These are phyloP conservation scores for Solanum chaucha DNA, from an alignment of 257 asterid genomes.

Conservation along the genomic window DNA sequence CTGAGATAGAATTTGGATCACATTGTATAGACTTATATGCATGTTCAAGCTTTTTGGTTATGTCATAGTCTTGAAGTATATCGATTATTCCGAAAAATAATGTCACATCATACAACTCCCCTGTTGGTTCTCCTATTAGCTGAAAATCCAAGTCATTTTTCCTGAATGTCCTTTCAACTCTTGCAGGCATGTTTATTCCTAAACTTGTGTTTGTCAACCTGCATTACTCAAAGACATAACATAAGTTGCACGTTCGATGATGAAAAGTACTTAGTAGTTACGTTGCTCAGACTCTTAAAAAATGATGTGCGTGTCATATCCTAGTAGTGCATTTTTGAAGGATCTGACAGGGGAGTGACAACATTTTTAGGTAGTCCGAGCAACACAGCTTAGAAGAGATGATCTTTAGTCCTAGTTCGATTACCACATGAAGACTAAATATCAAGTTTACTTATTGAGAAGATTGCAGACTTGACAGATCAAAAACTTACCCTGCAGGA, in stretches of 20 bases:
- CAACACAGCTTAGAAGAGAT: neutral
- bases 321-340: neutral
- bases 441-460: neutral
- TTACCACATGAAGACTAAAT: neutral
- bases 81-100: conserved; percentile 25
- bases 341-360: neutral
- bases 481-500: neutral
- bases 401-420: neutral
- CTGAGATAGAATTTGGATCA: conserved; percentile 33
- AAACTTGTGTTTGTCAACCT: neutral
- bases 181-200: conserved; percentile 23
- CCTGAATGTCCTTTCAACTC: conserved; percentile 22
- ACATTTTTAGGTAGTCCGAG: neutral
- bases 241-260: neutral
- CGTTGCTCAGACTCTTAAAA: neutral
- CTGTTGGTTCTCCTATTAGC: conserved; percentile 24
- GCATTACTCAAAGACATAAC: neutral
- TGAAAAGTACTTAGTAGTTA: neutral
- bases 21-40: conserved; percentile 31
- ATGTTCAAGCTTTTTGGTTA: conserved; percentile 34
- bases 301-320: neutral
- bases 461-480: neutral
- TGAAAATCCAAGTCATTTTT: conserved; percentile 14
- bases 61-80: conserved; percentile 31
- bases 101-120: conserved; percentile 19